Percentiles rank a stretch among this genome's conserved stretches.
phyloP scores from a whole-genome alignment of 164 flowering plant species.

The Vitis rotundifolia region DNA sequence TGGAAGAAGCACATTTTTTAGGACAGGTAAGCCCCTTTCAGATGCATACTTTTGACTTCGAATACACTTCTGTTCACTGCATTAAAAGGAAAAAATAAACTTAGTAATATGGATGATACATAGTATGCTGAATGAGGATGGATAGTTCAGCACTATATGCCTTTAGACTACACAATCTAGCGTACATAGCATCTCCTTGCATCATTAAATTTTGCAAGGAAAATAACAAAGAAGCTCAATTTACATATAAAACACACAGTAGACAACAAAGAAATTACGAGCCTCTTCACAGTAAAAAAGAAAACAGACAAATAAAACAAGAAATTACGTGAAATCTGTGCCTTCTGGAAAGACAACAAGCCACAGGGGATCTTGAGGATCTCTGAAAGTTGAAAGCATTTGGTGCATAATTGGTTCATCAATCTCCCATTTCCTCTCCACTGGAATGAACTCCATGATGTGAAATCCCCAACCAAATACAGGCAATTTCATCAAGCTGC shows the following conservation, averaged over 20 bases:
- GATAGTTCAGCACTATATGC: not conserved
- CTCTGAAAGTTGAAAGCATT: constrained; percentile 69
- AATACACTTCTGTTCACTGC: constrained; percentile 77
- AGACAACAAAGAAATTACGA: not conserved
- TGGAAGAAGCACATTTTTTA: constrained; percentile 79
- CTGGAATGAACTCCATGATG: constrained; percentile 83
- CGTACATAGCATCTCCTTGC: not conserved
- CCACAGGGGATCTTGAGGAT: constrained; percentile 80
- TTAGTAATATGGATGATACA: not conserved
- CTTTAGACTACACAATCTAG: not conserved
- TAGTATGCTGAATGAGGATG: too few species aligned
- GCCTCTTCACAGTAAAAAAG: not conserved
- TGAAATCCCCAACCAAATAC: constrained; percentile 94
- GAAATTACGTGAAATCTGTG: constrained; percentile 88
- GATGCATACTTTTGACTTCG: constrained; percentile 72
- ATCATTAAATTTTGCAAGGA: not conserved
- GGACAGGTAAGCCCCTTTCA: constrained; percentile 72
- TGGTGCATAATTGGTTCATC: constrained; percentile 63
- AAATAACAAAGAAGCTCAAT: not conserved
- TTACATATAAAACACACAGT: not conserved
- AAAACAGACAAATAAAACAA: constrained; percentile 2
- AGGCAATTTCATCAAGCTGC: constrained; percentile 89
- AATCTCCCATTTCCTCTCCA: constrained; percentile 86
- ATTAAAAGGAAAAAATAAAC: constrained; percentile 7
- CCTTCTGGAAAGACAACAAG: constrained; percentile 97